Evolutionary conservation across 2,329 filamentous ascomycete genomes (phyloP), one percentile per base, ranked within the genome.

Genomic region (Lasiodiplodia gonubiensis): DNA sequence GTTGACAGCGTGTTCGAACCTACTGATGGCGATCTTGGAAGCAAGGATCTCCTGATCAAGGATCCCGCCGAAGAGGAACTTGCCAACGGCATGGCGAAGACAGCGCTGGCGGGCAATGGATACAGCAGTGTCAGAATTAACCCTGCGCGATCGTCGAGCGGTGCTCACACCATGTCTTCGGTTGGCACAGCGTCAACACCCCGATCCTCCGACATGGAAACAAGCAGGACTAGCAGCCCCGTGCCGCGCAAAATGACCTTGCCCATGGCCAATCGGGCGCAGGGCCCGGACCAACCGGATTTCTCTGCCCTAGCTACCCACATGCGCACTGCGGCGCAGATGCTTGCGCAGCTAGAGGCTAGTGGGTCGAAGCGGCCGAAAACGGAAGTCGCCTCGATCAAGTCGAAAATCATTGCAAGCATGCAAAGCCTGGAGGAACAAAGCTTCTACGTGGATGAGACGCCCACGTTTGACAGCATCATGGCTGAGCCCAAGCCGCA

Each of bases 341-440:
- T 95, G 92, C 83, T 95, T 52, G 91, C 92, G 16, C 92, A 95
- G 73, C 84, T 95, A 11, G 92, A 95, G 68, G 87, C 90, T 2
- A 94, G 91, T 25, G 90, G 90, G 70, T 90, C 91, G 33, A 95
- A 94, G 79, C 85, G 92, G 39, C 92, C 92, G 1, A 91, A 87
- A 74, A 88, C 89, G 35, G 92, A 95, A 78, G 92, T 95, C 4
- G 92, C 91, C 21, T 90, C 92, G 8, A 95, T 95, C 76, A 86
- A 92, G 72, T 89, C 91, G 49, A 93, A 92, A 79, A 95, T 95
- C 70, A 95, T 95, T 73, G 92, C 92, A 2, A 94, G 92, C 77
- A 95, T 95, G 92, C 92, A 95, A 77, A 93, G 86, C 71, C 81
- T 95, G 10, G 92, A 95, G 77, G 92, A 95, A 77, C 90, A 94